Percentiles rank a stretch among this genome's conserved stretches.
Conservation (phyloP, 495 filamentous ascomycete species). For the Daldinia decipiens region DNA sequence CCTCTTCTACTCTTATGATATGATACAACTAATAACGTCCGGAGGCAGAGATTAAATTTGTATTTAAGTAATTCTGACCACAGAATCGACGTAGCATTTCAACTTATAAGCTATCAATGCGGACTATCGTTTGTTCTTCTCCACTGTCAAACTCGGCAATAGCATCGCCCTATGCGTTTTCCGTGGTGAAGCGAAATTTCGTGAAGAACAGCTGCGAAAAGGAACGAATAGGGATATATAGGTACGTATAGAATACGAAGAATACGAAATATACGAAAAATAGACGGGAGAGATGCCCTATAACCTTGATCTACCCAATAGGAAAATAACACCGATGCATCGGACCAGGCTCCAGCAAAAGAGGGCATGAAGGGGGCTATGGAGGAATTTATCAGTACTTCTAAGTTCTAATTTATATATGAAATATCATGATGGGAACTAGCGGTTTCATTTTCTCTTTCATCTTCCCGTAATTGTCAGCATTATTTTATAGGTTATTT, state of each 20-base stretch:
- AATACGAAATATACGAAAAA: too few relatives aligned
- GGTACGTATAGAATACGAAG: not conserved
- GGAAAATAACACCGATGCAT: not conserved
- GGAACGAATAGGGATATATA: not conserved
- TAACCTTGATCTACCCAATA: not conserved
- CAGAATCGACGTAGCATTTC: too few relatives aligned
- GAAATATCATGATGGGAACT: not conserved
- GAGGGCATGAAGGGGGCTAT: not conserved
- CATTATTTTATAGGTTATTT: not conserved
- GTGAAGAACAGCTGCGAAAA: not conserved
- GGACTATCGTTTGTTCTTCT: too few relatives aligned
- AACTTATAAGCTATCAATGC: too few relatives aligned
- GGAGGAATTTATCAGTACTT: not conserved
- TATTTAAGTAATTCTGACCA: too few relatives aligned
- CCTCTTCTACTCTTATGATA: not conserved
- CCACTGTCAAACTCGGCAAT: too few relatives aligned
- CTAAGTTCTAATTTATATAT: not conserved
- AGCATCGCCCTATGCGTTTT: not conserved
- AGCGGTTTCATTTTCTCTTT: not conserved
- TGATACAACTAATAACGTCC: too few relatives aligned
- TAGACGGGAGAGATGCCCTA: not conserved
- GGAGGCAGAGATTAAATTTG: too few relatives aligned
- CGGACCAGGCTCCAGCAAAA: not conserved
- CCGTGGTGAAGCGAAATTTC: not conserved
- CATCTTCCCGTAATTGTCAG: not conserved